A percentile compares a stretch with the other conserved stretches of the same genome.
phyloP scores from a whole-genome alignment of 495 filamentous ascomycete genomes.

The Lentithecium fluviatile region DNA sequence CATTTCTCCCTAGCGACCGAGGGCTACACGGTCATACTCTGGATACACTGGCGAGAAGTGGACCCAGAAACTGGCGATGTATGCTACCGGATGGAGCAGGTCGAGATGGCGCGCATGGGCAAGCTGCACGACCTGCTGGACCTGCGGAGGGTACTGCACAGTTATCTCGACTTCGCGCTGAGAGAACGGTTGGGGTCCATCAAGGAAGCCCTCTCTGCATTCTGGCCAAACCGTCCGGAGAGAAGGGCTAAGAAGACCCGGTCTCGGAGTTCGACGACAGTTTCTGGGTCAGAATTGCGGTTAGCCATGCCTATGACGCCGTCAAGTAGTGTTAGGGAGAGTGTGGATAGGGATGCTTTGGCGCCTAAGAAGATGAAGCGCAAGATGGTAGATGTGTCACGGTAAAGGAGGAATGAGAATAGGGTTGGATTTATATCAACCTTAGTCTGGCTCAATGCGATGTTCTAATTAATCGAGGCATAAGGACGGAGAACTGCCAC shows the following conservation, averaged over 20 bases:
- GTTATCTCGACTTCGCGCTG: constrained; percentile 14
- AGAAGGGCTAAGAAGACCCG: background rate
- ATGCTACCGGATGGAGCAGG: constrained; percentile 21
- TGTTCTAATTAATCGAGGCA: too few species aligned
- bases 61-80: constrained; percentile 10
- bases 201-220: constrained; percentile 11
- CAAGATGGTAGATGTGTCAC: constrained; percentile 1
- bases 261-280: constrained; percentile 10
- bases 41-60: constrained; percentile 23
- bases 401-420: background rate
- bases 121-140: constrained; percentile 11
- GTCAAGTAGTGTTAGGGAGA: constrained; percentile 3
- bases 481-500: too few species aligned
- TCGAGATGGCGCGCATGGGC: constrained; percentile 15
- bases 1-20: constrained; percentile 24
- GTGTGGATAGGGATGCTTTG: constrained; percentile 1
- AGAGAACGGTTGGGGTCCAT: constrained; percentile 14
- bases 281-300: constrained; percentile 1
- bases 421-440: background rate
- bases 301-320: constrained; percentile 7
- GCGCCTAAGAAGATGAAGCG: constrained; percentile 10
- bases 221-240: constrained; percentile 15
- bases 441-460: too few species aligned
- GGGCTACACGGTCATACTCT: constrained; percentile 24
- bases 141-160: constrained; percentile 13